Conservation (phyloP, 805 yeast species). For the Wickerhamomyces kurtzmanii region DNA sequence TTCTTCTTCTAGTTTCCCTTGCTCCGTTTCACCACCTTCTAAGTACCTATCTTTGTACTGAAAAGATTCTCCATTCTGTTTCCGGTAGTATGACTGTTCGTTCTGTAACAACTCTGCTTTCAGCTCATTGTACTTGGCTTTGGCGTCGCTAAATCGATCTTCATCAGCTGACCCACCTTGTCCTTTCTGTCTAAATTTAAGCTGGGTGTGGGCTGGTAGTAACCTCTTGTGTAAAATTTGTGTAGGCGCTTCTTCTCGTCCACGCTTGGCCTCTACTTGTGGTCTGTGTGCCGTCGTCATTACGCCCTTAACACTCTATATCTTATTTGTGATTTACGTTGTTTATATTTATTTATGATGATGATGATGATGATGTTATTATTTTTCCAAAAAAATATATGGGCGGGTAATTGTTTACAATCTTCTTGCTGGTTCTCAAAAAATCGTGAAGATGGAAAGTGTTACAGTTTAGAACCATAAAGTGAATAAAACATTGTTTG, state of each 20-base stretch:
- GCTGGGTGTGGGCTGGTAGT: conserved; percentile 42
- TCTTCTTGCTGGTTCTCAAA: too few relatives aligned
- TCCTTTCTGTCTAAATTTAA: conserved; percentile 31
- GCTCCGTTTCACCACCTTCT: conserved; percentile 13
- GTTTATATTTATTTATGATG: too few relatives aligned
- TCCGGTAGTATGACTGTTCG: conserved; percentile 10
- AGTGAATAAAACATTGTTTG: too few relatives aligned
- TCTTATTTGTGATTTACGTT: too few relatives aligned
- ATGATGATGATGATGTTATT: too few relatives aligned
- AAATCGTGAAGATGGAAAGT: too few relatives aligned
- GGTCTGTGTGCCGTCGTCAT: conserved; percentile 71
- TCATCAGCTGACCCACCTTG: neutral
- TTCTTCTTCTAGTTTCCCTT: conserved; percentile 6
- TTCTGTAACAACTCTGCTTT: conserved; percentile 9
- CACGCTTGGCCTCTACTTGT: conserved; percentile 57
- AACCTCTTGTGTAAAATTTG: conserved; percentile 41
- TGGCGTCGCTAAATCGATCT: conserved; percentile 3
- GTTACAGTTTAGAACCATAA: too few relatives aligned
- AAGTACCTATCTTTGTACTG: conserved; percentile 14
- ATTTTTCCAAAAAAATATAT: too few relatives aligned
- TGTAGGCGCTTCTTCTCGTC: conserved; percentile 30
- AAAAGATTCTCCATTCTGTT: neutral
- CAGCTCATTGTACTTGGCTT: conserved; percentile 10
- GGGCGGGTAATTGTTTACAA: too few relatives aligned
- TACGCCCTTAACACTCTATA: neutral